Base-by-base conservation (phyloP, 208 protist species). In the Leishmania gerbilli region DNA sequence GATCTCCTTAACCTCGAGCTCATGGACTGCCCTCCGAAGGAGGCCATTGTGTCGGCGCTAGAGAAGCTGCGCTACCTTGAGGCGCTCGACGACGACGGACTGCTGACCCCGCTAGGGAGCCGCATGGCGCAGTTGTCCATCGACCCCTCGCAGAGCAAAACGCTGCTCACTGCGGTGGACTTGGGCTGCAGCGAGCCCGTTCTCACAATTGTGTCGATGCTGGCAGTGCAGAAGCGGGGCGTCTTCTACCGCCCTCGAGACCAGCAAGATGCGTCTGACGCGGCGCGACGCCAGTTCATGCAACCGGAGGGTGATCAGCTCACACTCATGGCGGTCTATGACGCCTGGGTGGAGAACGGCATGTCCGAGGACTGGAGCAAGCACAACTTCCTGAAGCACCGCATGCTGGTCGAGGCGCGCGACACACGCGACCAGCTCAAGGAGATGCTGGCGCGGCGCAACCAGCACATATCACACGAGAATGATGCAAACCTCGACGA, bases 41-140 rank as follows among this genome's bases (percentile, higher is more conserved):
- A 98, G 74, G 98, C 98, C 15, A 88, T 99, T n/a, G 92, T 99
- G 31, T 82, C 88, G 0, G 98, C 99, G n/a, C 92, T 99, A 87
- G 95, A 99, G 86, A 93, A 97, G 99, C 94, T 98, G 83, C 99
- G 99, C 75, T 98, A 97, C 55, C 94, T 99, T 37, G 98, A 98
- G 77, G 99, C 99, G 7, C 91, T 99, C 4, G 99, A 99, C 82
- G 99, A 99, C 64, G 99, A 99, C 67, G 99, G 99, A 15, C 79
- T 99, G 45, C 92, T 99, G 19, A 99, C 99, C 9, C 90, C 93
- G 31, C 89, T 99, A 8, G 99, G 99, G n/a, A 93, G 98, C 76
- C 97, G 98, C 79, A 99, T 99, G 99, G 99, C 99, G 40, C 97
- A 99, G 88, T 99, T 99, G 72, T 99, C 99, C 49, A 95, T 99